Evolutionary conservation across 2,329 filamentous ascomycete genomes (phyloP), one percentile per base, ranked within the genome.

Genomic region (Diplodia intermedia): DNA sequence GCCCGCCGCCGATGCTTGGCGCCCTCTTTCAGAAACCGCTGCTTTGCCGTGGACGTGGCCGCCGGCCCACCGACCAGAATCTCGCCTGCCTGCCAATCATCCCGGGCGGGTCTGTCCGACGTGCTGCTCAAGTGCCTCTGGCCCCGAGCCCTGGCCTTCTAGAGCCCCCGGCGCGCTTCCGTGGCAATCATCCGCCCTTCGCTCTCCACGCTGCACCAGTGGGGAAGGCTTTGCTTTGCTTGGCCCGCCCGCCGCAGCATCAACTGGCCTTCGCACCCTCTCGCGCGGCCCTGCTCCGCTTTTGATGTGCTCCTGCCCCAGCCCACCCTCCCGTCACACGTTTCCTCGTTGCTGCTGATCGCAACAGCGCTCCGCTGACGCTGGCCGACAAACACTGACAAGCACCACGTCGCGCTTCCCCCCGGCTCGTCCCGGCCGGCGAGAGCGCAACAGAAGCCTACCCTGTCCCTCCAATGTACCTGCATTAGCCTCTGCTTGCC

Each of bases 121-220:
- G 40, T 49, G 57, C 36, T 61, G 57, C 57, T n/a, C 4, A 14
- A n/a, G 4, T 20, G 7, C n/a, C 29, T 31, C 14, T 11, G 55
- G n/a, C 36, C 40, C 40, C 4, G 26, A 18, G 57, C 40, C 57
- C 18, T 61, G 57, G 38, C 57, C 57, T 8, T 3, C 14, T 8
- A n/a, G 14, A 23, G 40, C n/a, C 40, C 57, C 57, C 57, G 33
- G 40, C 57, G 57, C 40, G 6, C 26, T 33, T n/a, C 57, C 57
- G 40, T 33, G 57, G 57, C 57, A 61, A 61, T 61, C 57, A 61
- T 61, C 57, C 57, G 57, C 57, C 26, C 54, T 18, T 14, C 36
- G 20, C 23, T 33, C 26, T 20, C 26, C 26, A 15, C 52, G 52
- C 52, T 54, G 55, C 55, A 36, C 36, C 36, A n/a, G 26, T 38